Evolutionary conservation across 345 rosid species (phyloP), one percentile per base, ranked within the genome.

Genomic region (Salix dunnii): DNA sequence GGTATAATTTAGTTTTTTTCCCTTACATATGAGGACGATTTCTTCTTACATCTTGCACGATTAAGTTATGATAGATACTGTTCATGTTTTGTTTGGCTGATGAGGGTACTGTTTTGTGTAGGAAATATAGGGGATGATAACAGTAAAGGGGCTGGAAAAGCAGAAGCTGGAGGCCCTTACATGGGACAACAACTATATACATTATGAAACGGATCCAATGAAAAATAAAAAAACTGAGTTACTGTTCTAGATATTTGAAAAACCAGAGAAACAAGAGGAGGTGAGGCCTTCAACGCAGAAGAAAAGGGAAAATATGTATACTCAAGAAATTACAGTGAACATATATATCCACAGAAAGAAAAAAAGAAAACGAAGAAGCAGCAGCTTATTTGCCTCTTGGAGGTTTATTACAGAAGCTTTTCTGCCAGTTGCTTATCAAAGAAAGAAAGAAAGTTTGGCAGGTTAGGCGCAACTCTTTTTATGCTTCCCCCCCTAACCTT

Each of bases 121-220:
- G 55, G 40, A 80, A 67, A 77, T 60, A 70, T 58, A 74, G 31
- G 72, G 68, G 73, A 70, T 70, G 74, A 77, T 46, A 75, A 75
- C 18, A 70, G 80, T 64, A 76, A 68, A 49, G 8, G 68, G 23
- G 64, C 17, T 31, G 51, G 73, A 60, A 38, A 76, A 72, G 72
- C 18, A 75, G 70, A 81, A 42, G 77, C 49, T 76, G 78, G 42
- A 78, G 69, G 49, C 2, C 70, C 78, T 75, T 69, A 70, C 70
- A 74, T 74, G 76, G 76, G 70, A 77, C 74, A 77, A 76, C 60
- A 43, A 17, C 18, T 17, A 35, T 5, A 35, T 35, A 23, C 23
- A 38, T 80, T 80, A 66, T 72, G 67, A 72, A 78, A 72, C 60
- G 80, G 78, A 80, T 82, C 82, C 83, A 77, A 72, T 72, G 80